phyloP scores from a whole-genome alignment of 2,329 filamentous ascomycete genomes.

The Penicillium sp. region DNA sequence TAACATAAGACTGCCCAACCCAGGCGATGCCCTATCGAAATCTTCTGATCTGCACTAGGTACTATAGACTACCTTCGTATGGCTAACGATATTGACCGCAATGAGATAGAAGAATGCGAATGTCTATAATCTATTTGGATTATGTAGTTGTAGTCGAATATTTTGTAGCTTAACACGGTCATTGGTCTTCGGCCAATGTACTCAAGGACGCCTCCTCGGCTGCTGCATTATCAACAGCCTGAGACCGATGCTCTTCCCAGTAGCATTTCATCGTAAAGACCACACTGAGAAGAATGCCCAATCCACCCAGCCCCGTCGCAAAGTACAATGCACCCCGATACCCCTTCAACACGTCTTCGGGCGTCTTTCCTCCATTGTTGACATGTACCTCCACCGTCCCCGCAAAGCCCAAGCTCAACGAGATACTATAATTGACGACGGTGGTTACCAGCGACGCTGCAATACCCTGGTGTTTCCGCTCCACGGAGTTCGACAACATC shows the following conservation, averaged over 20 bases:
- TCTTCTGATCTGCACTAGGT: neutral
- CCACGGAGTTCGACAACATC: constrained; percentile 1
- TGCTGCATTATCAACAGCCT: neutral
- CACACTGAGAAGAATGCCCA: constrained; percentile 35
- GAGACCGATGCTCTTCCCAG: constrained; percentile 15
- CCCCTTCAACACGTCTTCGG: constrained; percentile 42
- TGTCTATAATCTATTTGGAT: neutral
- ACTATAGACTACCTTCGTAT: neutral
- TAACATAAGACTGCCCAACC: neutral
- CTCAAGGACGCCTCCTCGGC: neutral
- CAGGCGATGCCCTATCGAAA: neutral
- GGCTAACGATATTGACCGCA: neutral
- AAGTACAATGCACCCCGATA: constrained; percentile 53
- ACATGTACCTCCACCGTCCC: constrained; percentile 50
- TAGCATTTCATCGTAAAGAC: constrained; percentile 23
- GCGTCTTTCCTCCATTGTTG: constrained; percentile 45
- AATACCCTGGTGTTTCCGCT: constrained; percentile 7
- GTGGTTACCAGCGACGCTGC: constrained; percentile 10
- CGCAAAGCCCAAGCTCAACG: constrained; percentile 7
- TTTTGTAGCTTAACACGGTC: neutral
- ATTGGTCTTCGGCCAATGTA: neutral
- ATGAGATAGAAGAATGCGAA: neutral
- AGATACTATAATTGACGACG: constrained; percentile 12
- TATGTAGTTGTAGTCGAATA: neutral
- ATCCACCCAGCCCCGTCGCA: constrained; percentile 42